Conservation (phyloP, 1,284 basidiomycete genomes). For the Boletus smithii region DNA sequence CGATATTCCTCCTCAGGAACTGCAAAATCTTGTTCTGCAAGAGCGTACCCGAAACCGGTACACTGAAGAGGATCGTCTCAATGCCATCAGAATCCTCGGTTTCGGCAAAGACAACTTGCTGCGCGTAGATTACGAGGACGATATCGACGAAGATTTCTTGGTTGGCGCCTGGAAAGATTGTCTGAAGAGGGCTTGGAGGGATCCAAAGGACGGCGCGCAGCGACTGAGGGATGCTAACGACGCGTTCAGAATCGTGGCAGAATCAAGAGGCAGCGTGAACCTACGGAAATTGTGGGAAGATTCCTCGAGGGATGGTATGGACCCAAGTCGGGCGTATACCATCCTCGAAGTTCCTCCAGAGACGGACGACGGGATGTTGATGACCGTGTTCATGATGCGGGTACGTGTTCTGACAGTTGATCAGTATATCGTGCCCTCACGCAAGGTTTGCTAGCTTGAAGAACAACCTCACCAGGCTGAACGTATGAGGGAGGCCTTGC, state of each 20-base stretch:
- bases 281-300: slow-evolving; percentile 52
- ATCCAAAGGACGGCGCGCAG: slow-evolving; percentile 42
- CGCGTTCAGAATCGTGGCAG: slow-evolving; percentile 62
- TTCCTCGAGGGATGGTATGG: slow-evolving; percentile 59
- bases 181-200: slow-evolving; percentile 60
- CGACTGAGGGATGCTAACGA: slow-evolving; percentile 54
- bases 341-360: slow-evolving; percentile 69
- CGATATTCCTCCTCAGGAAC: slow-evolving; percentile 39
- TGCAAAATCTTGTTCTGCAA: slow-evolving; percentile 55
- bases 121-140: slow-evolving; percentile 61
- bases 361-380: slow-evolving; percentile 72
- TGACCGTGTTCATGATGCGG: slow-evolving; percentile 71
- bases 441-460: slow-evolving; percentile 48
- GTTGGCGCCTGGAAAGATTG: slow-evolving; percentile 64
- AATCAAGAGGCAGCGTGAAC: slow-evolving; percentile 49
- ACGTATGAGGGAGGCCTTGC: slow-evolving; percentile 64
- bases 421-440: slow-evolving; percentile 7
- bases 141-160: slow-evolving; percentile 66
- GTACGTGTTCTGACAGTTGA: slow-evolving; percentile 42
- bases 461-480: slow-evolving; percentile 64
- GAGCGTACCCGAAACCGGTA: slow-evolving; percentile 66
- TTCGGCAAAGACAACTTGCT: slow-evolving; percentile 60
- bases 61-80: slow-evolving; percentile 49
- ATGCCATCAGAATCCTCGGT: slow-evolving; percentile 52
- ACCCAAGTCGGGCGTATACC: slow-evolving; percentile 67